These are phyloP conservation scores for Ophiostoma quercus DNA, from an alignment of 2,329 filamentous ascomycete species.

Conservation along the genomic window DNA sequence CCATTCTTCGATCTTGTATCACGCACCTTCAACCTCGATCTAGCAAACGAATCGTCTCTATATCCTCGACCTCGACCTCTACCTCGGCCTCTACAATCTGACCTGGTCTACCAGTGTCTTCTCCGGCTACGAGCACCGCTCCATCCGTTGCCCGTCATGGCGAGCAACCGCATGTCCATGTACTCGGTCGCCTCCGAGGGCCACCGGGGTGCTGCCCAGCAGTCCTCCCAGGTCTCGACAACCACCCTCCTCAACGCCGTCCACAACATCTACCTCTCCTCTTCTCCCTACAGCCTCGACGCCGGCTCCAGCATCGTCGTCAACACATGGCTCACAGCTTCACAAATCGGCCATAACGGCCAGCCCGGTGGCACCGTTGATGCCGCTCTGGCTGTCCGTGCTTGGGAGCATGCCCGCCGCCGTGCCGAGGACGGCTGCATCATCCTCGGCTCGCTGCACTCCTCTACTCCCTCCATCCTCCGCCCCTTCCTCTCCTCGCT, in stretches of 20 bases:
- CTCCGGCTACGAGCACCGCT: slow-evolving; percentile 19
- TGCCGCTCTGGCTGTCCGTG: slow-evolving; percentile 66
- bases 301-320: slow-evolving; percentile 86
- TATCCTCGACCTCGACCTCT: neutral
- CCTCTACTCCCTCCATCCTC: slow-evolving; percentile 79
- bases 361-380: slow-evolving; percentile 74
- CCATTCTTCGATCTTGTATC: neutral
- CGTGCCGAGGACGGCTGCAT: slow-evolving; percentile 95
- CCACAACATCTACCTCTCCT: slow-evolving; percentile 80
- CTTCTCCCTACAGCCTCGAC: slow-evolving; percentile 80
- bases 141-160: slow-evolving; percentile 42
- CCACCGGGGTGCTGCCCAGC: slow-evolving; percentile 55
- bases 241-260: slow-evolving; percentile 88
- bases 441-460: slow-evolving; percentile 79
- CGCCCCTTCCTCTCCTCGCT: slow-evolving; percentile 74
- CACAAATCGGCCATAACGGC: slow-evolving; percentile 63
- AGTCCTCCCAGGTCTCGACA: slow-evolving; percentile 78
- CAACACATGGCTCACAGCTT: slow-evolving; percentile 88
- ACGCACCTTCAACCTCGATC: neutral
- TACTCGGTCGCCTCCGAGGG: slow-evolving; percentile 62
- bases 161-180: slow-evolving; percentile 60
- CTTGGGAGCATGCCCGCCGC: slow-evolving; percentile 93
- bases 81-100: slow-evolving; percentile 19
- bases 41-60: neutral
- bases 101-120: slow-evolving; percentile 17